phyloP scores from a whole-genome alignment of 2,329 filamentous ascomycete species.

The Penicillium sp. region DNA sequence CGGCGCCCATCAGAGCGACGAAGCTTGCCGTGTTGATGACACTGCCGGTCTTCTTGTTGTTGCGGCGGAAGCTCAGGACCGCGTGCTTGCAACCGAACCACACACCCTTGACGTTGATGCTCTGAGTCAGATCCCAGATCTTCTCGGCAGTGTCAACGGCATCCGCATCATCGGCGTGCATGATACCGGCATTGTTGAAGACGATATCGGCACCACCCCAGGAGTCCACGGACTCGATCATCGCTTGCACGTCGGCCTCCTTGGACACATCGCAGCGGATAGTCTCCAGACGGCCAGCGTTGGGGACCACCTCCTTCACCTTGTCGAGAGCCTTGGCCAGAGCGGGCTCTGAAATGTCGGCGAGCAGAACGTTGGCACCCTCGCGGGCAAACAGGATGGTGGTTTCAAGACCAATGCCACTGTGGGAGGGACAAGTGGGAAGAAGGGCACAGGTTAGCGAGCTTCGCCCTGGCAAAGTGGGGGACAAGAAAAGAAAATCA shows the following conservation, averaged over 20 bases:
- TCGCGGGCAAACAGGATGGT: slow-evolving; percentile 83
- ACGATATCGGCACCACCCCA: slow-evolving; percentile 89
- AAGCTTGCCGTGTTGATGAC: slow-evolving; percentile 92
- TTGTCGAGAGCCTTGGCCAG: slow-evolving; percentile 71
- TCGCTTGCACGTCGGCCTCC: slow-evolving; percentile 68
- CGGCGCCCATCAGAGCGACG: slow-evolving; percentile 78
- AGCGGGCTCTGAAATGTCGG: slow-evolving; percentile 73
- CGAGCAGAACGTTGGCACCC: slow-evolving; percentile 77
- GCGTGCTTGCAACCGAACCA: slow-evolving; percentile 95
- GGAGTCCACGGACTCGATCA: slow-evolving; percentile 67
- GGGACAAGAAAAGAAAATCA: too few relatives aligned
- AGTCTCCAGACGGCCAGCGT: slow-evolving; percentile 20
- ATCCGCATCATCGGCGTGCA: slow-evolving; percentile 77
- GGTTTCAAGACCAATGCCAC: slow-evolving; percentile 90
- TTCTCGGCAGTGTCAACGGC: slow-evolving; percentile 78
- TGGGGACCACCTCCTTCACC: slow-evolving; percentile 64
- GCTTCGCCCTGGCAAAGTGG: neutral
- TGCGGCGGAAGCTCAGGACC: slow-evolving; percentile 69
- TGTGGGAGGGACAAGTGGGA: slow-evolving; percentile 7
- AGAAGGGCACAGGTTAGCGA: neutral
- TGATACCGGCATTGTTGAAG: slow-evolving; percentile 97
- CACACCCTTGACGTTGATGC: slow-evolving; percentile 97
- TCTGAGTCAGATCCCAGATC: slow-evolving; percentile 90
- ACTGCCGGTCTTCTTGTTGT: slow-evolving; percentile 71
- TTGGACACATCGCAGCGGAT: slow-evolving; percentile 67